Evolutionary conservation across 305 asterid genomes (phyloP).

Genomic region (Solanum aculeatissimum): DNA sequence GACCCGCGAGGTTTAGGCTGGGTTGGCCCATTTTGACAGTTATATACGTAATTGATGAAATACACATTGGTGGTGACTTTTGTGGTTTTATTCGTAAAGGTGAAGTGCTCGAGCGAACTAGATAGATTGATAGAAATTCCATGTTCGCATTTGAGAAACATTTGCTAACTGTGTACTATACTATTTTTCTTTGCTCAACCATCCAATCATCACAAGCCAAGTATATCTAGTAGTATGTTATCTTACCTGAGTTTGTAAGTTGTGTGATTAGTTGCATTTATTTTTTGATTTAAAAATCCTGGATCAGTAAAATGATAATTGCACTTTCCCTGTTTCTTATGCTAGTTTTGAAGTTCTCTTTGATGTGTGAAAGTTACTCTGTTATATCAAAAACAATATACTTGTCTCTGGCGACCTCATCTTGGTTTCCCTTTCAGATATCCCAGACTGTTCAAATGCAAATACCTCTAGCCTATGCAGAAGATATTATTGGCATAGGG

Average conservation of each 20-base stretch:
- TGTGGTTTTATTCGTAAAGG: neutral
- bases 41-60: neutral
- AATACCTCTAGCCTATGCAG: constrained; percentile 77
- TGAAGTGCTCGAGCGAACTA: neutral
- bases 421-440: constrained; percentile 25
- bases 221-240: neutral
- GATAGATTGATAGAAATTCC: neutral
- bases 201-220: neutral
- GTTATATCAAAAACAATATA: neutral
- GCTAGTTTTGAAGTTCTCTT: neutral
- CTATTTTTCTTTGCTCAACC: neutral
- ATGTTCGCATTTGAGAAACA: neutral
- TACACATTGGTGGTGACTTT: neutral
- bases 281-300: neutral
- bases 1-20: too few species aligned
- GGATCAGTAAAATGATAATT: neutral
- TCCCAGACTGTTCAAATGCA: constrained; percentile 92
- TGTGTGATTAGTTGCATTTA: neutral
- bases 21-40: too few species aligned
- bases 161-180: neutral
- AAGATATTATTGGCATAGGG: constrained; percentile 72
- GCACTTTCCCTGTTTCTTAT: neutral
- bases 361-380: neutral
- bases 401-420: neutral
- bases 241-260: neutral